Evolutionary conservation across 768 basidiomycete genomes (phyloP), one percentile per base, ranked within the genome.

Genomic region (Rhizopogon vinicolor): DNA sequence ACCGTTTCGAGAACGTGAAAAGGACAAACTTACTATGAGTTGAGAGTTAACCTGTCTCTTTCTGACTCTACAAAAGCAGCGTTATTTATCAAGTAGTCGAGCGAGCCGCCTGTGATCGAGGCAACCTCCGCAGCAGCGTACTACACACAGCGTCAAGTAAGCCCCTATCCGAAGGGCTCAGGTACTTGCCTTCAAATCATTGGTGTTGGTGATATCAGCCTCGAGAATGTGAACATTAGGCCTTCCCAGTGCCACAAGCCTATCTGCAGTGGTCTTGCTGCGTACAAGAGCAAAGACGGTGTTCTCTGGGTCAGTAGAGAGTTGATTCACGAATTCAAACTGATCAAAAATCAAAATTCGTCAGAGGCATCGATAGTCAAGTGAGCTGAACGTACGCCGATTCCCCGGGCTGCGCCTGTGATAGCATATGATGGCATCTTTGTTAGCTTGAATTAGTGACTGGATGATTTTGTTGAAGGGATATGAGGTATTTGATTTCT

Each of bases 81-180:
- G 53, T 75, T 75, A 57, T 74, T 73, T 49, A 74, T 73, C 52
- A 74, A 62, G 45, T 60, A 62, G 56, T 75, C 73, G n/a, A 76
- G 59, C 29, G 63, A 65, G 12, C 72, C 72, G 2, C 22, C 22
- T 22, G 70, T 70, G 45, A 64, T 42, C n/a, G 56, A 64, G 1
- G 62, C 59, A 1, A 67, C 60, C 35, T 66, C 63, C 1, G 53
- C 59, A 1, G 72, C 70, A 3, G 71, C 72, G 2, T 39, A 52
- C 72, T 73, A 19, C 0, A 19, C 13, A 14, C 22, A 48, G 18
- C n/a, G 2, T 51, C 25, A 37, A 14, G 13, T 28, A 6, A 41
- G 46, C 40, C 22, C 46, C 46, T 35, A 18, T 7, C 25, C 43
- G 7, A 8, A 37, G 44, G 33, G 41, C 52, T 43, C 41, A 7